Evolutionary conservation across 2,329 filamentous ascomycete genomes (phyloP), one percentile per base, ranked within the genome.

Genomic region (Penicillium verrucosum): DNA sequence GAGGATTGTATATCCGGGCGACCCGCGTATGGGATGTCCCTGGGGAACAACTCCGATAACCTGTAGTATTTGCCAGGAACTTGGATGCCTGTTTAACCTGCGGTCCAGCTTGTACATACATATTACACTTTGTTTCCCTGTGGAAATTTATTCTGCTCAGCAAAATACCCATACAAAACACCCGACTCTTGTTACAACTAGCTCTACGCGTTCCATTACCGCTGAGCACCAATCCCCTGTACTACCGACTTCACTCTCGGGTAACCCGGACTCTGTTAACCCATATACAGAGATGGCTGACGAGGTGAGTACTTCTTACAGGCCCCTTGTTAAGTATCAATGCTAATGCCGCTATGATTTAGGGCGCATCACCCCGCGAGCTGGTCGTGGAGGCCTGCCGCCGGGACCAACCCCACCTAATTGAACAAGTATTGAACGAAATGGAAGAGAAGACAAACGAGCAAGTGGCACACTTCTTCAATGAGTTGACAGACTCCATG

Each of bases 341-440:
- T 29, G 18, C 46, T 60, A 54, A 60, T 12, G 6, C 44, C 52
- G 40, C 57, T 27, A 41, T 49, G 25, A 37, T 42, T 7, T 68
- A 96, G 89, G 94, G 93, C 73, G 93, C 93, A 66, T 90, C 90
- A 58, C 85, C 87, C 45, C 83, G 87, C 74, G 93, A 97, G 79
- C 84, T 90, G 69, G 84, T 97, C 67, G 85, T 97, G 76, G 93
- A 96, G 80, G 90, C 94, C 68, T 96, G 90, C 78, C 90, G 93
- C 60, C 85, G 92, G 70, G 93, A 97, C 82, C 97, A 97, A 77
- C 87, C 87, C 65, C 88, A 93, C 52, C 85, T 97, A 59, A 85
- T 97, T 55, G 78, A 84, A 66, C 88, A 94, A 68, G 83, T 92
- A 56, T 81, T 97, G 64, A 77, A 82, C 41, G 77, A 78, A 63